A percentile compares a stretch with the other conserved stretches of the same genome.
Evolutionary conservation across 2,329 filamentous ascomycete genomes (phyloP).

Genomic region (Cytospora paraplurivora): DNA sequence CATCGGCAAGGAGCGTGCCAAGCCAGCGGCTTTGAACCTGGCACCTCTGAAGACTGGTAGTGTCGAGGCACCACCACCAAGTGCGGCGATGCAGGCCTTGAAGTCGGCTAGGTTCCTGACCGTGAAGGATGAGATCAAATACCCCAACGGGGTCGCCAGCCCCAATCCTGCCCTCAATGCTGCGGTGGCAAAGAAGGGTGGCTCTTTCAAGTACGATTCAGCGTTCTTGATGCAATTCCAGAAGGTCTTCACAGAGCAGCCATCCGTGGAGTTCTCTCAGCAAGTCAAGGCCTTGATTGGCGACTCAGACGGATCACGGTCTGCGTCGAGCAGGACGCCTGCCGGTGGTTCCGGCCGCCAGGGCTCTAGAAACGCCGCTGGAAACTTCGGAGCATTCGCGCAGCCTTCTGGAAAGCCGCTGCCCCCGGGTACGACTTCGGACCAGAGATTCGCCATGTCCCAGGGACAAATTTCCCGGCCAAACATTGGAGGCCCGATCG

Average conservation of each 20-base stretch:
- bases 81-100: conserved; percentile 88
- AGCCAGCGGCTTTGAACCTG: conserved; percentile 87
- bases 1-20: conserved; percentile 56
- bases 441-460: conserved; percentile 71
- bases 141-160: conserved; percentile 81
- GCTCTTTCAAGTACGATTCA: conserved; percentile 91
- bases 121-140: conserved; percentile 75
- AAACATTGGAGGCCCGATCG: conserved; percentile 54
- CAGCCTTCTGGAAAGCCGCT: conserved; percentile 59
- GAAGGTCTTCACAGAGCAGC: conserved; percentile 93
- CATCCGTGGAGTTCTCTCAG: conserved; percentile 87
- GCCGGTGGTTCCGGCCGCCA: conserved; percentile 51
- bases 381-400: conserved; percentile 66
- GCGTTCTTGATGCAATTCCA: conserved; percentile 97
- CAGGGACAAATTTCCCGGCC: conserved; percentile 53
- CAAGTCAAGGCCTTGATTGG: conserved; percentile 88
- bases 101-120: conserved; percentile 88
- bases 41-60: conserved; percentile 78
- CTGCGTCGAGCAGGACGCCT: conserved; percentile 63
- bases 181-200: conserved; percentile 75
- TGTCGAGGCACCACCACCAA: conserved; percentile 89
- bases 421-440: conserved; percentile 75
- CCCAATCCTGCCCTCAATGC: conserved; percentile 90
- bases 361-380: conserved; percentile 54
- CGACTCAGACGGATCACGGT: conserved; percentile 67